Conservation (phyloP, 2,329 filamentous ascomycete genomes). For the Phyllosticta paracitricarpa region DNA sequence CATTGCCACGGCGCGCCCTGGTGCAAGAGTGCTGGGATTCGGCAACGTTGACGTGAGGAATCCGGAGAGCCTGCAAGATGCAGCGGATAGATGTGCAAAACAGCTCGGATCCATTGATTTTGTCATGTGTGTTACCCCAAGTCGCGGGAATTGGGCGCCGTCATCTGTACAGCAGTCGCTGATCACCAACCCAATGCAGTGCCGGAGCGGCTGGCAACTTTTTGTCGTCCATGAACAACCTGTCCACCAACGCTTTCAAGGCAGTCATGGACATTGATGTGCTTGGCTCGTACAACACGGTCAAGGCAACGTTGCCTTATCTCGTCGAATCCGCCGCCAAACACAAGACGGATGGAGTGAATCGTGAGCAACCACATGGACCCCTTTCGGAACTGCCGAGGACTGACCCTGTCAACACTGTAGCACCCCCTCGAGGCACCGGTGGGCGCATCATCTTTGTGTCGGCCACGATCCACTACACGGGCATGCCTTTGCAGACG, state of each 20-base stretch:
- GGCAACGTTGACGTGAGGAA: slow-evolving; percentile 61
- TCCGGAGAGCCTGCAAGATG: slow-evolving; percentile 56
- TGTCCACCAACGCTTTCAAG: slow-evolving; percentile 86
- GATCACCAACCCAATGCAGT: slow-evolving; percentile 35
- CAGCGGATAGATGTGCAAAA: slow-evolving; percentile 67
- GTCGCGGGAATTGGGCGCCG: slow-evolving; percentile 16
- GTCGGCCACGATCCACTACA: slow-evolving; percentile 85
- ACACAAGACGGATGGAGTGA: slow-evolving; percentile 50
- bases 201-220: slow-evolving; percentile 96
- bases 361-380: slow-evolving; percentile 23
- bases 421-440: slow-evolving; percentile 38
- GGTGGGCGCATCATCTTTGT: slow-evolving; percentile 84
- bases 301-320: slow-evolving; percentile 82
- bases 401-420: background rate
- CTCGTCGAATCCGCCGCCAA: slow-evolving; percentile 63
- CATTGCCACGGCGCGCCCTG: slow-evolving; percentile 67
- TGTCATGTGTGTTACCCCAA: slow-evolving; percentile 55
- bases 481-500: slow-evolving; percentile 72
- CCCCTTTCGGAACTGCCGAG: background rate
- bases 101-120: slow-evolving; percentile 87
- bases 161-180: background rate
- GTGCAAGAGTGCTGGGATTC: slow-evolving; percentile 78
- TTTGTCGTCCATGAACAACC: slow-evolving; percentile 69
- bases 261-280: slow-evolving; percentile 95
- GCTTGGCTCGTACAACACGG: slow-evolving; percentile 84